A percentile compares a stretch with the other conserved stretches of the same genome.
These are phyloP conservation scores for Fraxinus sp. DNA, from an alignment of 305 asterid species.

Conservation along the genomic window DNA sequence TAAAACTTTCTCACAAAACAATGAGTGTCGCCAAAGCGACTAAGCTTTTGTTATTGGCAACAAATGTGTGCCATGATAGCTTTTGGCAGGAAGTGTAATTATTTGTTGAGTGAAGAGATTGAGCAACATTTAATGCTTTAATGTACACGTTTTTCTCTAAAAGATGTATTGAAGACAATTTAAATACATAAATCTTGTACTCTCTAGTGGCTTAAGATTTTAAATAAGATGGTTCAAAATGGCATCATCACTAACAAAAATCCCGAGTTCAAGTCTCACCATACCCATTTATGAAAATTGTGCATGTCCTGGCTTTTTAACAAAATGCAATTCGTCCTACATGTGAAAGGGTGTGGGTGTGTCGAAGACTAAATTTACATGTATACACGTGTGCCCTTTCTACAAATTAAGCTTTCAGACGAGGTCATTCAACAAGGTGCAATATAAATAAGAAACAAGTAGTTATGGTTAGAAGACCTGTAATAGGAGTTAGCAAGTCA, in stretches of 20 bases:
- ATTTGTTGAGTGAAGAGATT: background rate
- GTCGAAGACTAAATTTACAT: background rate
- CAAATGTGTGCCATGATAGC: background rate
- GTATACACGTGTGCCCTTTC: background rate
- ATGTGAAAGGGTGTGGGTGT: background rate
- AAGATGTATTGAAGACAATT: conserved; percentile 8
- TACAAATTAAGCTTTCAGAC: background rate
- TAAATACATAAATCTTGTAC: background rate
- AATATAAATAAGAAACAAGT: background rate
- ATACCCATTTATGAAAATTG: background rate
- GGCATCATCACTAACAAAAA: background rate
- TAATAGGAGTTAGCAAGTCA: conserved; percentile 63
- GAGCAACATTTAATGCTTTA: background rate
- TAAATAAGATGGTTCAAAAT: background rate
- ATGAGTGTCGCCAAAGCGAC: background rate
- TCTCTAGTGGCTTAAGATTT: background rate
- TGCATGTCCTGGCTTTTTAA: background rate
- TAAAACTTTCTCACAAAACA: conserved; percentile 5
- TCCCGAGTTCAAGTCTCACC: background rate
- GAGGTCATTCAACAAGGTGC: too few relatives aligned
- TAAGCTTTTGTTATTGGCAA: background rate
- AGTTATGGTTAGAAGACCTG: conserved; percentile 53
- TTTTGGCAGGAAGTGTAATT: background rate
- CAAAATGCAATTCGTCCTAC: background rate
- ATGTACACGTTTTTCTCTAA: background rate